Evolutionary conservation across 2,329 filamentous ascomycete genomes (phyloP), one percentile per base, ranked within the genome.

Genomic region (Erysiphe pulchra): DNA sequence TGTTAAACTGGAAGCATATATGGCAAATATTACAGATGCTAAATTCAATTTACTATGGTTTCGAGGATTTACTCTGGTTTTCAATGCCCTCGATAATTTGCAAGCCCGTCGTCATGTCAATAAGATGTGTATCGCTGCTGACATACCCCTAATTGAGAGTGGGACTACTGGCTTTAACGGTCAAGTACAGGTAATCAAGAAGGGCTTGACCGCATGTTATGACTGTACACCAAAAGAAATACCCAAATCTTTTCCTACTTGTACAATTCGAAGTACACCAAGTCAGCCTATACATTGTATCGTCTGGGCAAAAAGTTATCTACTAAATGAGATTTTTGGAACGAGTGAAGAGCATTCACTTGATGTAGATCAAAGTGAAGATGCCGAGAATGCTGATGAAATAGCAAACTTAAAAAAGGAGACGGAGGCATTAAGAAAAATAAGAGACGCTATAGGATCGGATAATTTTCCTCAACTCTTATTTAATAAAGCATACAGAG

Each of bases 231-330:
- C 76, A 2, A 98, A 98, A 61, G 80, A 87, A 49, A 75, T 80
- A 1, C 87, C 87, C 6, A 95, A 93, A 60, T 80, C 80, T 1
- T 95, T 92, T 57, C 86, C 90, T 1, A 86, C 95, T 38, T 98
- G 90, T 64, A 98, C 90, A 1, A 95, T 98, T 55, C 75, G 90
- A 59, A 94, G 84, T 60, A 98, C 86, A 0, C 90, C 90, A 0
- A 92, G 81, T 52, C 87, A 95, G 56, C 83, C 87, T 0, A 95
- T 98, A 39, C 90, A 98, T 62, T 95, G 90, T 64, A 98, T 98
- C 50, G 87, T 98, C 2, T 98, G 90, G 90, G 87, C 74, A 17
- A 98, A 95, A 64, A 93, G 85, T 59, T 98, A 95, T 60, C 69
- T 98, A 9, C 72, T 98, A 49, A 90, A 84, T 52, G 90, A 98